A percentile compares a stretch with the other conserved stretches of the same genome.
phyloP scores from a whole-genome alignment of 768 basidiomycete genomes.

The Suillus decipiens region DNA sequence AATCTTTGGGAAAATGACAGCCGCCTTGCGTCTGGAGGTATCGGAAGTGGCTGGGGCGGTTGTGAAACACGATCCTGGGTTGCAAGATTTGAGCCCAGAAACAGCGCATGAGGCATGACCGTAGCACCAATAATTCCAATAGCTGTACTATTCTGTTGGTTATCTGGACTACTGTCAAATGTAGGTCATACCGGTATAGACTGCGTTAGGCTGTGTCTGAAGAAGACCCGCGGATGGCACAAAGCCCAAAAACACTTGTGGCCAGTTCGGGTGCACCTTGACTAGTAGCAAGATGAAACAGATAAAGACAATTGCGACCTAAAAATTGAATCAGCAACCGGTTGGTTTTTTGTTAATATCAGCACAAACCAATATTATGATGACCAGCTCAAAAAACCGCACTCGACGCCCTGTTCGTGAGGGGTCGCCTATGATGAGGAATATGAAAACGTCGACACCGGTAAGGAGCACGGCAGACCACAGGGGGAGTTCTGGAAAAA shows the following conservation, averaged over 20 bases:
- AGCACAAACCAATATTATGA: slow-evolving; percentile 34
- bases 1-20: slow-evolving; percentile 4
- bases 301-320: slow-evolving; percentile 30
- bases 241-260: slow-evolving; percentile 43
- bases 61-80: slow-evolving; percentile 46
- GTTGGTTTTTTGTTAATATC: slow-evolving; percentile 2
- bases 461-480: slow-evolving; percentile 53
- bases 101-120: slow-evolving; percentile 62
- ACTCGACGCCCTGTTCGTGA: slow-evolving; percentile 33
- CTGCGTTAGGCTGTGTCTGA: slow-evolving; percentile 39
- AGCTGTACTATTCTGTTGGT: slow-evolving; percentile 27
- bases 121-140: slow-evolving; percentile 51
- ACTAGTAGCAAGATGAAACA: slow-evolving; percentile 44
- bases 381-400: slow-evolving; percentile 40
- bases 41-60: slow-evolving; percentile 13
- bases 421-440: slow-evolving; percentile 44
- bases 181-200: slow-evolving; percentile 33
- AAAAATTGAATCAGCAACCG: not conserved
- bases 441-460: slow-evolving; percentile 47
- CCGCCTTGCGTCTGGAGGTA: slow-evolving; percentile 7
- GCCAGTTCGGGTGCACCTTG: slow-evolving; percentile 42
- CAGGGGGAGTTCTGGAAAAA: slow-evolving; percentile 50
- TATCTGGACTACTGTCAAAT: not conserved
- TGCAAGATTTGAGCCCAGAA: slow-evolving; percentile 52
- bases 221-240: slow-evolving; percentile 35